Percentiles rank a stretch among this genome's conserved stretches.
Conservation (phyloP, 371 early-diverging fungal genomes). For the Umbelopsis sp. region DNA sequence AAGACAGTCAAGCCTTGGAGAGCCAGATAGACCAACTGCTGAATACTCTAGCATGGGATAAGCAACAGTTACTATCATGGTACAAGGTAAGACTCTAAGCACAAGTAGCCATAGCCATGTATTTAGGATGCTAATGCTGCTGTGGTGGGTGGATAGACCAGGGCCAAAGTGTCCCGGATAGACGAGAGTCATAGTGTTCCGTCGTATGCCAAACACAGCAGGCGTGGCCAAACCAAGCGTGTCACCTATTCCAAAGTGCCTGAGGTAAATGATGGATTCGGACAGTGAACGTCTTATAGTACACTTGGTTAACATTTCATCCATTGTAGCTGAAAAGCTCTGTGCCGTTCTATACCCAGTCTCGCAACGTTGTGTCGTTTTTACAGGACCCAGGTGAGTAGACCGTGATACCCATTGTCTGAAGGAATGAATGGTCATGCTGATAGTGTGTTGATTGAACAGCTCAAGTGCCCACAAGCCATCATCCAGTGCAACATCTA, state of each 20-base stretch:
- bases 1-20: not conserved
- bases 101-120: not conserved
- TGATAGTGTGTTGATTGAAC: not conserved
- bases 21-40: not conserved
- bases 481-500: not conserved
- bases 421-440: constrained; percentile 1
- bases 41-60: not conserved
- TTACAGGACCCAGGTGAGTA: not conserved
- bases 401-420: not conserved
- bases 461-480: not conserved
- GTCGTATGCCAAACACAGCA: not conserved
- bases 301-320: not conserved
- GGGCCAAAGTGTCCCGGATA: not conserved
- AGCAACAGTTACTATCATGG: not conserved
- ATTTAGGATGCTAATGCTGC: not conserved
- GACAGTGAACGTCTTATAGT: not conserved
- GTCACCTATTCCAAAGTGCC: not conserved
- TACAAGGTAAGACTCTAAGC: not conserved
- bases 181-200: not conserved
- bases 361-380: not conserved
- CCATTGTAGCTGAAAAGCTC: not conserved
- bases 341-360: constrained; percentile 6
- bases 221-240: not conserved
- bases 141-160: not conserved
- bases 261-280: not conserved